Base-by-base conservation (phyloP, 441 rosid genomes). In the Hura crepitans region DNA sequence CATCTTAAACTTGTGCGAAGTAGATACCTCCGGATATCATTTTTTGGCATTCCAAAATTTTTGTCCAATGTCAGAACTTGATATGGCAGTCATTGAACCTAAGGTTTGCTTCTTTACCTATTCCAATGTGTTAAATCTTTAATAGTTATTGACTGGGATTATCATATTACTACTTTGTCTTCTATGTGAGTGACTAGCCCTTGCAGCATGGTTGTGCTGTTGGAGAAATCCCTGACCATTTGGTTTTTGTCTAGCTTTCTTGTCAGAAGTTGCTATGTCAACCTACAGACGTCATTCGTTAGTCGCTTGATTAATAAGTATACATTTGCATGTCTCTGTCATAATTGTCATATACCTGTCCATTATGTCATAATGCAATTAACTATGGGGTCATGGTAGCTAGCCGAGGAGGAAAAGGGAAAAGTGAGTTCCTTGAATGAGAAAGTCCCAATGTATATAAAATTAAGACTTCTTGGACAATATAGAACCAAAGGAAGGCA, bases 1-100 rank as follows among this genome's bases (percentile, higher is more conserved):
- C 57, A 57, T 72, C 37, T 47, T 59, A 45, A 75, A 65, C 25
- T 45, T 23, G 53, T 64, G 60, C 58, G 54, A 74, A 76, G 62
- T 69, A 76, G 78, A 67, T 59, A 62, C 53, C 35, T n/a, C n/a
- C n/a, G n/a, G n/a, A n/a, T n/a, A n/a, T n/a, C n/a, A n/a, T n/a
- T n/a, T n/a, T n/a, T n/a, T n/a, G n/a, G n/a, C n/a, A n/a, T n/a
- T n/a, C n/a, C n/a, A n/a, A n/a, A n/a, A n/a, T n/a, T n/a, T n/a
- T n/a, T n/a, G n/a, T n/a, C n/a, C n/a, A n/a, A n/a, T n/a, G n/a
- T n/a, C n/a, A n/a, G n/a, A n/a, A n/a, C n/a, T n/a, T n/a, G n/a
- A n/a, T n/a, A n/a, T n/a, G n/a, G n/a, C 86, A 46, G 86, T 89
- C 30, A 82, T 79, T 63, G 85, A 87, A 78, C 91, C 95, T 42